A percentile compares a stretch with the other conserved stretches of the same genome.
Evolutionary conservation across 108 stramenopile species (phyloP).

Genomic region (Fistulifera solaris): DNA sequence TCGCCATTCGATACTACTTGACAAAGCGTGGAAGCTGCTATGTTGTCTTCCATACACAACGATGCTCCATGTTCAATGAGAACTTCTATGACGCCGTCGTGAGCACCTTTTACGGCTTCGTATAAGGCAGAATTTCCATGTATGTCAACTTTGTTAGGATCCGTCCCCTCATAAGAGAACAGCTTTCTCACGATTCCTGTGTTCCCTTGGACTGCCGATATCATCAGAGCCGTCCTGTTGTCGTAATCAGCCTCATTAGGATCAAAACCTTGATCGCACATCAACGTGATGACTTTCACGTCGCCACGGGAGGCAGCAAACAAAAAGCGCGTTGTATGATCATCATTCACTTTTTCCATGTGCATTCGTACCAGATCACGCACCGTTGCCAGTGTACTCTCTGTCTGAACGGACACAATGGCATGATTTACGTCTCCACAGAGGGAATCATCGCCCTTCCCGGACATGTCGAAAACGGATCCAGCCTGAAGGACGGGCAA

Average conservation of each 20-base stretch:
- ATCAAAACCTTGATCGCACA: conserved; percentile 37
- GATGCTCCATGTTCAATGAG: conserved; percentile 27
- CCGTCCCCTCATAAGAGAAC: conserved; percentile 13
- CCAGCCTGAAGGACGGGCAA: conserved; percentile 27
- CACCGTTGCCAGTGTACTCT: conserved; percentile 7
- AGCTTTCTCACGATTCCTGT: conserved; percentile 19
- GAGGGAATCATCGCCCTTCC: neutral
- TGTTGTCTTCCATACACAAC: conserved; percentile 27
- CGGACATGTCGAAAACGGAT: conserved; percentile 17
- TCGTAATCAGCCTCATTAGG: conserved; percentile 30
- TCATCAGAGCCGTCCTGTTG: conserved; percentile 29
- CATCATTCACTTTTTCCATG: conserved; percentile 31
- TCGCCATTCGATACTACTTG: conserved; percentile 42
- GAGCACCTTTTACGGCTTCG: conserved; percentile 26
- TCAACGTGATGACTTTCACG: conserved; percentile 11
- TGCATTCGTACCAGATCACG: conserved; percentile 30
- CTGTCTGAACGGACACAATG: conserved; percentile 9
- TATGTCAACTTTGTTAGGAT: conserved; percentile 20
- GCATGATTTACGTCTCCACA: conserved; percentile 6
- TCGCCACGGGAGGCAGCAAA: conserved; percentile 30
- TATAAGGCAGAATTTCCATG: conserved; percentile 27
- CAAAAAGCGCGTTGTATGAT: conserved; percentile 29
- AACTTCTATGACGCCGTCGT: conserved; percentile 26
- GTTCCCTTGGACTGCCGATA: conserved; percentile 30
- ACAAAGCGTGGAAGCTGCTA: conserved; percentile 34